Conservation (phyloP, 164 flowering plant species). For the Piper betle region DNA sequence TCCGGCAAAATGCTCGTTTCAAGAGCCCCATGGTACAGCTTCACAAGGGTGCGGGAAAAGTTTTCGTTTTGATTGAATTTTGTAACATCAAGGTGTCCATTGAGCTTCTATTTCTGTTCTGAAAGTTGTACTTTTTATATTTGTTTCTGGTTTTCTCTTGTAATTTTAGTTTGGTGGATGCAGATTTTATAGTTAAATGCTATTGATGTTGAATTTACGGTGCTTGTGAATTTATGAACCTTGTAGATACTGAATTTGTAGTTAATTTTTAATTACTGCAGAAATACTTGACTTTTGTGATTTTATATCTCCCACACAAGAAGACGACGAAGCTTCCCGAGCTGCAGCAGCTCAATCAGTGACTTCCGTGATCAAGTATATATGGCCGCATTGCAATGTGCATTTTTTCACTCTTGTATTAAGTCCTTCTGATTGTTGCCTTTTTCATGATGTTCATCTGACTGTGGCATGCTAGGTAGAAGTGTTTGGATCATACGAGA, state of each 20-base stretch:
- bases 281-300: slow-evolving; percentile 93
- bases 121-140: too few species aligned
- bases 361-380: slow-evolving; percentile 53
- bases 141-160: too few species aligned
- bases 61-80: too few species aligned
- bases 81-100: too few species aligned
- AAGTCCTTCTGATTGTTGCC: background rate
- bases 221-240: too few species aligned
- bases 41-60: slow-evolving; percentile 54
- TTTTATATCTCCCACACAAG: slow-evolving; percentile 78
- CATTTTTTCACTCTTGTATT: background rate
- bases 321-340: slow-evolving; percentile 58
- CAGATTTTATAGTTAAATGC: too few species aligned
- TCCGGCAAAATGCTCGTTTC: slow-evolving; percentile 38
- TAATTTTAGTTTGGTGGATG: too few species aligned
- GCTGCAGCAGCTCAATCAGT: slow-evolving; percentile 51
- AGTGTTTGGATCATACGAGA: slow-evolving; percentile 88
- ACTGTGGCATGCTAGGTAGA: slow-evolving; percentile 42
- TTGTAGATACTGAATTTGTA: background rate
- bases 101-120: too few species aligned
- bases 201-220: too few species aligned
- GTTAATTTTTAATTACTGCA: slow-evolving; percentile 7
- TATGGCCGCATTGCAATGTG: slow-evolving; percentile 82
- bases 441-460: background rate
- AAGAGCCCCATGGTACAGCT: slow-evolving; percentile 92